Conservation (phyloP, 2,329 filamentous ascomycete genomes). For the Trichoderma hamatum region DNA sequence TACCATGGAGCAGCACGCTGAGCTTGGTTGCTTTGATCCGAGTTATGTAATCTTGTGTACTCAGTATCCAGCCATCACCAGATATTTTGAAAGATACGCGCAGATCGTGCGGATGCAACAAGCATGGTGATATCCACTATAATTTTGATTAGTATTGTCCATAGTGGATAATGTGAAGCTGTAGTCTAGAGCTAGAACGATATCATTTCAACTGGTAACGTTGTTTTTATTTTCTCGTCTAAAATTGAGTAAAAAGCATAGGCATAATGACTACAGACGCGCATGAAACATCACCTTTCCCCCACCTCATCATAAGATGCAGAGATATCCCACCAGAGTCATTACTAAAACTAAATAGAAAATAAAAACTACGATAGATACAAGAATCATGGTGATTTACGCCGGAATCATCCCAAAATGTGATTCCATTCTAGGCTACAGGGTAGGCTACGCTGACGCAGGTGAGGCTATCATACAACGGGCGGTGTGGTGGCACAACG, state of each 20-base stretch:
- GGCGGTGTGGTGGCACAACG: not conserved
- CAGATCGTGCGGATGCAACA: not conserved
- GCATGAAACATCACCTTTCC: not conserved
- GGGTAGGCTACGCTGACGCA: slow-evolving; percentile 1
- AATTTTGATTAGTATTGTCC: not conserved
- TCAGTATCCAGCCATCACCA: not conserved
- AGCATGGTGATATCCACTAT: not conserved
- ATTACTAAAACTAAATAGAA: not conserved
- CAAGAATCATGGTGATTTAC: too few species aligned
- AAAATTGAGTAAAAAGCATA: not conserved
- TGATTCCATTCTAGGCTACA: not conserved
- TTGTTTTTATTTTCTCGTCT: not conserved
- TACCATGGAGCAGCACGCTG: not conserved
- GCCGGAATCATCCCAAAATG: too few species aligned
- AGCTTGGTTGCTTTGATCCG: not conserved
- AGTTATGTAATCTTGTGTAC: not conserved
- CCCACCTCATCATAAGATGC: not conserved
- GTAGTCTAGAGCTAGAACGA: not conserved
- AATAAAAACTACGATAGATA: not conserved
- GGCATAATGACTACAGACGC: not conserved
- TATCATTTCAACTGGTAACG: not conserved
- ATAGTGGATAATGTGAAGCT: not conserved
- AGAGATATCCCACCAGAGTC: not conserved
- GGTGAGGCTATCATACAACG: not conserved
- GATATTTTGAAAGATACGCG: not conserved